Percentiles rank a stretch among this genome's conserved stretches.
phyloP scores from a whole-genome alignment of 352 stramenopile species.

The Phytophthora pistaciae region DNA sequence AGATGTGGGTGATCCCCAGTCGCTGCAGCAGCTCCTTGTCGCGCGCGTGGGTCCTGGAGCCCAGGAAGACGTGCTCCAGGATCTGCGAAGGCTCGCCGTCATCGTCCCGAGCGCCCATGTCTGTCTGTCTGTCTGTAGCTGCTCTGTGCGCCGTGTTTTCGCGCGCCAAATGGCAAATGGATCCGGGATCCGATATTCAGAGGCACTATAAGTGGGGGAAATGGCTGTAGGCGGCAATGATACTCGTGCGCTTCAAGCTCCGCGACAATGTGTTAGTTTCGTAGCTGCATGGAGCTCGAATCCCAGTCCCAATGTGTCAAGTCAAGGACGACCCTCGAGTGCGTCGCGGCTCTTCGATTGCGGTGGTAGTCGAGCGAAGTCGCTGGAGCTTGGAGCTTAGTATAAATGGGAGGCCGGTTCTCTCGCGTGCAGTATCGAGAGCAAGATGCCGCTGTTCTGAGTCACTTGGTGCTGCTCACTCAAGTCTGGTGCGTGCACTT shows the following conservation, averaged over 20 bases:
- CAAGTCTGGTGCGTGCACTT: slow-evolving; percentile 60
- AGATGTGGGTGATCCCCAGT: slow-evolving; percentile 82
- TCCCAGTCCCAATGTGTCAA: neutral
- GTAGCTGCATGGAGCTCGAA: neutral
- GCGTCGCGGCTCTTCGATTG: slow-evolving; percentile 26
- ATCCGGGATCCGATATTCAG: slow-evolving; percentile 8
- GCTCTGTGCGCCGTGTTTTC: slow-evolving; percentile 3
- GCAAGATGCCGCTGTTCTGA: slow-evolving; percentile 69
- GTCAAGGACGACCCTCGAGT: slow-evolving; percentile 11
- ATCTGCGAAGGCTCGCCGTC: slow-evolving; percentile 63
- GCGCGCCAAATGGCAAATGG: slow-evolving; percentile 4
- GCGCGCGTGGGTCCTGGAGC: slow-evolving; percentile 69
- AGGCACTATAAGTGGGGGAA: too few relatives aligned
- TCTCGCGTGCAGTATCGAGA: slow-evolving; percentile 81
- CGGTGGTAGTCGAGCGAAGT: neutral
- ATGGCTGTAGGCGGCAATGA: neutral
- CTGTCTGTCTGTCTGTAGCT: slow-evolving; percentile 3
- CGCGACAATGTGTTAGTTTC: neutral
- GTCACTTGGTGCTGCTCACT: slow-evolving; percentile 70
- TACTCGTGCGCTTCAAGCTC: neutral
- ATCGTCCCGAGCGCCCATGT: slow-evolving; percentile 19
- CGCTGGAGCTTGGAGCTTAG: neutral
- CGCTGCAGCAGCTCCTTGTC: slow-evolving; percentile 65
- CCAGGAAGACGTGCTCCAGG: slow-evolving; percentile 80
- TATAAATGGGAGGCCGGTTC: slow-evolving; percentile 71